These are phyloP conservation scores for Exophiala xenobiotica DNA, from an alignment of 2,329 filamentous ascomycete genomes.

Conservation along the genomic window DNA sequence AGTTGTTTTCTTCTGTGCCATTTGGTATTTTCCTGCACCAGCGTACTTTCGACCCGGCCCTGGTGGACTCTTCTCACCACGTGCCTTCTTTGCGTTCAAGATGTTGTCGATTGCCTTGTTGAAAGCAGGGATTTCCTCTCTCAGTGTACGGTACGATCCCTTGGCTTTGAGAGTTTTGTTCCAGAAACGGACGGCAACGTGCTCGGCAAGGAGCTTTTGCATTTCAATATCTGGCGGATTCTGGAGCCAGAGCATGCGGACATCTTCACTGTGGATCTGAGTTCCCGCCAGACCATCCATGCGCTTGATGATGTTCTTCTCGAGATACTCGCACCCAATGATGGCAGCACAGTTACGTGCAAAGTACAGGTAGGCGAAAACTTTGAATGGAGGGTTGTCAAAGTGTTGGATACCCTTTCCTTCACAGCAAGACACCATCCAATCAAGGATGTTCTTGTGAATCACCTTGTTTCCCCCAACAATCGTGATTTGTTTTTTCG, in stretches of 20 bases:
- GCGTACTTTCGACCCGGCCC: neutral
- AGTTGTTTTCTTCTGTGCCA: neutral
- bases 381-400: slow-evolving; percentile 4
- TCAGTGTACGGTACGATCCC: slow-evolving; percentile 17
- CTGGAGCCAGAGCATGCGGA: slow-evolving; percentile 16
- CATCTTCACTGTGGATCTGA: slow-evolving; percentile 26
- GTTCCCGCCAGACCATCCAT: slow-evolving; percentile 12
- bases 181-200: slow-evolving; percentile 20
- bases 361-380: slow-evolving; percentile 17
- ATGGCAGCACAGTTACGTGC: slow-evolving; percentile 9
- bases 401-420: slow-evolving; percentile 15
- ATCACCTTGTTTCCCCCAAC: slow-evolving; percentile 16
- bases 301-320: slow-evolving; percentile 5
- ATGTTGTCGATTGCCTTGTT: slow-evolving; percentile 16
- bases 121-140: slow-evolving; percentile 20
- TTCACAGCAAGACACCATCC: slow-evolving; percentile 25
- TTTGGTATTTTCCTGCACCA: neutral
- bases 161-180: slow-evolving; percentile 14
- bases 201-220: slow-evolving; percentile 18
- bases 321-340: slow-evolving; percentile 21
- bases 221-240: slow-evolving; percentile 8
- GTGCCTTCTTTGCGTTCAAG: slow-evolving; percentile 5
- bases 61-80: neutral
- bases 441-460: slow-evolving; percentile 20
- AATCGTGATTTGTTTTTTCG: slow-evolving; percentile 8